Evolutionary conservation across 2,329 filamentous ascomycete species (phyloP), one percentile per base, ranked within the genome.

Genomic region (Trichoderma atroviride): DNA sequence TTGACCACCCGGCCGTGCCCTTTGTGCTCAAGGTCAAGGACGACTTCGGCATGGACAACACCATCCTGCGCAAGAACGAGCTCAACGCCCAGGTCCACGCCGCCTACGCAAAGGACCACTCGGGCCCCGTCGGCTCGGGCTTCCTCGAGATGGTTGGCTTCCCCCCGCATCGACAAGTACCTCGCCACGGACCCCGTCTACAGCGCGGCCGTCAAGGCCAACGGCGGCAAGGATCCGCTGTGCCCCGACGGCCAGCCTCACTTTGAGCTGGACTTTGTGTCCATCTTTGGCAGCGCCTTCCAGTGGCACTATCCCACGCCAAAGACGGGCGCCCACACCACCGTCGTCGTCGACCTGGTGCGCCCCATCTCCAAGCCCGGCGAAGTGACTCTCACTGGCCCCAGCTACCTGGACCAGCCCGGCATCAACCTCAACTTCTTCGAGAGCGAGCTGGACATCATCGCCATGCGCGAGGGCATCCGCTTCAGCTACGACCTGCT

Each of bases 231-330:
- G 0, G 87, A 89, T 67, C 86, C 86, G 2, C 88, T 88, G 73
- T 83, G 83, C 1, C 86, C 86, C 0, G 80, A 77, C 4, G 86
- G 85, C 7, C 86, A 89, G 75, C 87, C 87, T 31, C 87, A 89
- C 72, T 88, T 89, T 72, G 86, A 89, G 77, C 81, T 88, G 40
- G 87, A 90, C 77, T 90, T 90, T 73, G 84, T 90, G 13, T 79
- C 82, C 64, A 83, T 89, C 80, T 90, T 89, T 74, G 72, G 78
- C 58, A 79, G 78, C 56, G 82, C 82, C 5, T 84, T 84, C 76
- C 82, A 84, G 75, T 84, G 82, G 82, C 83, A 84, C 74, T 81
- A 79, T 72, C 82, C 82, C 0, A 70, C 74, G 0, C 81, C 82
- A 4, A 74, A 76, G 3, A 61, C 73, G 27, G 87, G 86, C 0